These are phyloP conservation scores for Vitis hybrid DNA, from an alignment of 177 flowering plant species.

Conservation along the genomic window DNA sequence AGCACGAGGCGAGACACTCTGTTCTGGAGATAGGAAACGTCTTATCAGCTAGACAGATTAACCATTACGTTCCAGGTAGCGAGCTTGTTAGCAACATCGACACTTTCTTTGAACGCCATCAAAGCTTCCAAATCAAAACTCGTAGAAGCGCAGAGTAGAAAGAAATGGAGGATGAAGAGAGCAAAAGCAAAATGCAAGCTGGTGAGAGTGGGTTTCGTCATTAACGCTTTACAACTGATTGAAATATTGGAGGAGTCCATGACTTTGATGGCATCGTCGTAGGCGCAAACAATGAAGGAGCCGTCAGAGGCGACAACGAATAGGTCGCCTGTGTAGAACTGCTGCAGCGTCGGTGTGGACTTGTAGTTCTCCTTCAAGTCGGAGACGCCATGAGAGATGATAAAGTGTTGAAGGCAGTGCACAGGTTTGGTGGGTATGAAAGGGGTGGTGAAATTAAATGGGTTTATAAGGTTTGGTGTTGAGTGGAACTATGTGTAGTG, in stretches of 20 bases:
- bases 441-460: no score
- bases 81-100: conserved; percentile 45
- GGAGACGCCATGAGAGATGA: no score
- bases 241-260: conserved; percentile 61
- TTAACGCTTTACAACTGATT: conserved; percentile 31
- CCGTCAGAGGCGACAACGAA: no score
- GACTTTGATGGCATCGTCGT: no score
- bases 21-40: conserved; percentile 48
- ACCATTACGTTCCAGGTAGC: conserved; percentile 39
- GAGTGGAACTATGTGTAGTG: no score
- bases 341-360: no score
- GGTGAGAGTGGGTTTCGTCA: conserved; percentile 16
- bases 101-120: conserved; percentile 52
- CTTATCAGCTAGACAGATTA: conserved; percentile 50
- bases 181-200: conserved; percentile 4
- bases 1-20: conserved; percentile 61
- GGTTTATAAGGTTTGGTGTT: no score
- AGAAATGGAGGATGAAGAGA: conserved; percentile 17
- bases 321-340: no score
- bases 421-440: no score
- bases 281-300: no score
- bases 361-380: no score
- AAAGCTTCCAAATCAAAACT: conserved; percentile 43
- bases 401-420: no score
- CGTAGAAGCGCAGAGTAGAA: conserved; percentile 13